phyloP scores from a whole-genome alignment of 768 basidiomycete genomes.

The Boletellus sp. region DNA sequence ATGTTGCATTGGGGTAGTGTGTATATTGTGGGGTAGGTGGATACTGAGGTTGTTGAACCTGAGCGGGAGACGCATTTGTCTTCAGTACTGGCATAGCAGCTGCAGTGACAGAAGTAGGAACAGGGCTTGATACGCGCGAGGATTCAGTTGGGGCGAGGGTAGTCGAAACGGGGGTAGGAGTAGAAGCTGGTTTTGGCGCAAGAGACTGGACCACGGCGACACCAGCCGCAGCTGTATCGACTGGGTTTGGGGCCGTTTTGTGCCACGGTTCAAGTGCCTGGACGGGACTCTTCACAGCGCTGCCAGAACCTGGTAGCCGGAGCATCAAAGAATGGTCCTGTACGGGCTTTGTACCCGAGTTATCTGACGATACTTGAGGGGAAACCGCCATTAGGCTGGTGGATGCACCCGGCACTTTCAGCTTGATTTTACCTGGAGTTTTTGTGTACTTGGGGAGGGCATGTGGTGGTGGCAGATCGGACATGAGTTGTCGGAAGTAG shows the following conservation, averaged over 20 bases:
- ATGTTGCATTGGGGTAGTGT: conserved; percentile 56
- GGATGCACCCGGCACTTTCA: conserved; percentile 52
- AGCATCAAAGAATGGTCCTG: conserved; percentile 24
- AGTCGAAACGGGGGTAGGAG: conserved; percentile 19
- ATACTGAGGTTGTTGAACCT: conserved; percentile 32
- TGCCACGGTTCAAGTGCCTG: conserved; percentile 20
- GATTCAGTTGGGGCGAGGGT: conserved; percentile 23
- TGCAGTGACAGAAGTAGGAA: conserved; percentile 11
- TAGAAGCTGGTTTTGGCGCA: conserved; percentile 20
- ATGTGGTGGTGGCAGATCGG: conserved; percentile 68
- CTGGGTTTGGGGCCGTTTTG: conserved; percentile 15
- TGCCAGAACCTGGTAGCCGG: conserved; percentile 21
- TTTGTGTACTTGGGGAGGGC: conserved; percentile 62
- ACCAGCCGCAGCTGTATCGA: conserved; percentile 11
- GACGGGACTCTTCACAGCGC: conserved; percentile 18
- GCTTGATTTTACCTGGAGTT: conserved; percentile 62
- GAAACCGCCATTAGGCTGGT: conserved; percentile 14
- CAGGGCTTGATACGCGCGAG: conserved; percentile 19
- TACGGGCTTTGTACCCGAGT: conserved; percentile 9
- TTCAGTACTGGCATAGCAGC: conserved; percentile 15
- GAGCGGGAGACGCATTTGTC: conserved; percentile 21
- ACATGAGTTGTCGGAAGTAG: conserved; percentile 69
- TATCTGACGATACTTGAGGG: conserved; percentile 14
- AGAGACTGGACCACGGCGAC: conserved; percentile 17
- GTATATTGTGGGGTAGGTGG: conserved; percentile 36